Percentiles rank a stretch among this genome's conserved stretches.
Evolutionary conservation across 2,329 filamentous ascomycete genomes (phyloP).

Genomic region (Sclerotinia nivalis): DNA sequence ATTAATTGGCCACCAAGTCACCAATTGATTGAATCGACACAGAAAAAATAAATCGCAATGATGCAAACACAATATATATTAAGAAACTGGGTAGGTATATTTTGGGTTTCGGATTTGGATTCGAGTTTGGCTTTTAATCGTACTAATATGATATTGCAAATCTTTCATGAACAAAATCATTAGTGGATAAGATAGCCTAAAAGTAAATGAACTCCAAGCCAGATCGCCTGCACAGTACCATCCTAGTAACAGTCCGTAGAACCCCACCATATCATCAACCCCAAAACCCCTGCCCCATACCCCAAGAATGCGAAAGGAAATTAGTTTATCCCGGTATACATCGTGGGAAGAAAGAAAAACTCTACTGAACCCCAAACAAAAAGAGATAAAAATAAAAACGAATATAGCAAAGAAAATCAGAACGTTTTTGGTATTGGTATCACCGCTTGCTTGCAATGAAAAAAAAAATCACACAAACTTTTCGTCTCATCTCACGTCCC

Average conservation of each 20-base stretch:
- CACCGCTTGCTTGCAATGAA: conserved; percentile 18
- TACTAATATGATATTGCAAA: not conserved
- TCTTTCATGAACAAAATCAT: not conserved
- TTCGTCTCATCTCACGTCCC: conserved; percentile 20
- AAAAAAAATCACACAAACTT: not conserved
- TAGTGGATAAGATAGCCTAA: conserved; percentile 6
- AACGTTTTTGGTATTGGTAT: conserved; percentile 21
- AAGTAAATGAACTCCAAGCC: conserved; percentile 10
- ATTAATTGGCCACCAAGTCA: too few relatives aligned
- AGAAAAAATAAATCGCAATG: not conserved
- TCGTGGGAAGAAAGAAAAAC: not conserved
- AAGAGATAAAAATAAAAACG: not conserved
- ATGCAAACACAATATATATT: not conserved
- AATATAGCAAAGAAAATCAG: conserved; percentile 7
- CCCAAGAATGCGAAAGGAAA: not conserved
- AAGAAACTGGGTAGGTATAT: not conserved
- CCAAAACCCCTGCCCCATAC: not conserved
- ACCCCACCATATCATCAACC: not conserved
- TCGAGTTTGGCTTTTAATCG: not conserved
- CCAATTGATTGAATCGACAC: not conserved
- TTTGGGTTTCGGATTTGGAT: not conserved
- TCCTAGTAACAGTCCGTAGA: not conserved
- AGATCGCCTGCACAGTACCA: conserved; percentile 10
- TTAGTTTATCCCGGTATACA: not conserved
- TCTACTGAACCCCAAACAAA: not conserved